These are phyloP conservation scores for Backusella australiensis DNA, from an alignment of 192 early-diverging fungal species.

Conservation along the genomic window DNA sequence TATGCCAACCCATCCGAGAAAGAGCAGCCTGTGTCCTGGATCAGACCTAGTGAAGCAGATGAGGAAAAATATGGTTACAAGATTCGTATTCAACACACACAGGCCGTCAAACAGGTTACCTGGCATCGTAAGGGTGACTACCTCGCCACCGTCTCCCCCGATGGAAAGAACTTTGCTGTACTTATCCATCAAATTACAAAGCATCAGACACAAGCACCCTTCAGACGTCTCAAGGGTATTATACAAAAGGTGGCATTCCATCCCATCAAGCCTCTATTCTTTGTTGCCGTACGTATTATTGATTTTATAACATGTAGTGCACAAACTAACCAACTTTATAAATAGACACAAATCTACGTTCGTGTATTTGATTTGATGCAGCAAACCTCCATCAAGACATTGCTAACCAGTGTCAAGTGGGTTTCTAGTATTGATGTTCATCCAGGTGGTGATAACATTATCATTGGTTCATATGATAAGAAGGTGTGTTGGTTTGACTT, in stretches of 20 bases:
- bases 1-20: constrained; percentile 30
- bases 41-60: constrained; percentile 51
- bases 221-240: constrained; percentile 84
- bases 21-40: constrained; percentile 43
- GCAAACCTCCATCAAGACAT: constrained; percentile 83
- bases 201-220: constrained; percentile 87
- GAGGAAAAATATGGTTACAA: constrained; percentile 40
- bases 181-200: constrained; percentile 91
- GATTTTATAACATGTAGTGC: neutral
- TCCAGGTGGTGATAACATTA: constrained; percentile 92
- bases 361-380: constrained; percentile 91
- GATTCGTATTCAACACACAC: constrained; percentile 50
- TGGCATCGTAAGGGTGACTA: constrained; percentile 99
- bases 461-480: constrained; percentile 95
- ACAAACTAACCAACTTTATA: neutral
- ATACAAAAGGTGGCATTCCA: constrained; percentile 93
- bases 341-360: constrained; percentile 90
- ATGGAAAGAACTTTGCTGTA: constrained; percentile 74
- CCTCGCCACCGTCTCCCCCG: constrained; percentile 81
- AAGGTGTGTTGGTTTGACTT: constrained; percentile 97
- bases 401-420: constrained; percentile 88
- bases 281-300: constrained; percentile 70
- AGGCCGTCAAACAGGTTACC: constrained; percentile 73
- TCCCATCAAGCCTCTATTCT: constrained; percentile 87
- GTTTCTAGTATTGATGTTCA: constrained; percentile 95